Evolutionary conservation across 2,329 filamentous ascomycete species (phyloP).

Genomic region (Aspergillus costaricaensis): DNA sequence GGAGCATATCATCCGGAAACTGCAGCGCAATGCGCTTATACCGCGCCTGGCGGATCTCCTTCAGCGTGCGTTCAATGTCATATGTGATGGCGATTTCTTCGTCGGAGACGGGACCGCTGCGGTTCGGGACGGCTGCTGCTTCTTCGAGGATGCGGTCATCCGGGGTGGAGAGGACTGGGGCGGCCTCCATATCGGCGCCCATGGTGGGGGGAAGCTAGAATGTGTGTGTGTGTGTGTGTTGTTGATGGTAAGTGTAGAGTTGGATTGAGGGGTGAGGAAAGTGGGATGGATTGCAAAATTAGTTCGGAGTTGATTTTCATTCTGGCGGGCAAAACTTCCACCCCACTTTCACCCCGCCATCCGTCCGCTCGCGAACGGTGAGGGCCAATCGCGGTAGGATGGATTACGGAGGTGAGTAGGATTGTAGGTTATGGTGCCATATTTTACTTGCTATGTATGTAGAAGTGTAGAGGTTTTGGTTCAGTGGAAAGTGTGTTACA

Average conservation of each 20-base stretch:
- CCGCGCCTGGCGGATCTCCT: slow-evolving; percentile 69
- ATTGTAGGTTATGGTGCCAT: too few relatives aligned
- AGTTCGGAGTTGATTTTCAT: slow-evolving; percentile 15
- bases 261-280: slow-evolving; percentile 8
- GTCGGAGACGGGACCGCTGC: slow-evolving; percentile 51
- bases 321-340: neutral
- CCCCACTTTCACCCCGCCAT: slow-evolving; percentile 39
- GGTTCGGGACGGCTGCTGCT: slow-evolving; percentile 28
- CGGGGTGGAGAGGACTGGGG: slow-evolving; percentile 64
- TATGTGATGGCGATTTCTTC: slow-evolving; percentile 76
- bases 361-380: slow-evolving; percentile 13
- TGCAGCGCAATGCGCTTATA: slow-evolving; percentile 86
- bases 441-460: too few relatives aligned
- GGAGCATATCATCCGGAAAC: slow-evolving; percentile 90
- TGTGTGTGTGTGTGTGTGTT: slow-evolving; percentile 4
- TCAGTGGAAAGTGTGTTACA: too few relatives aligned
- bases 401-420: too few relatives aligned
- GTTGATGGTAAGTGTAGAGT: too few relatives aligned
- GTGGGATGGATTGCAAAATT: slow-evolving; percentile 20
- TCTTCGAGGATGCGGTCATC: slow-evolving; percentile 61
- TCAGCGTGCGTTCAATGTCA: slow-evolving; percentile 78
- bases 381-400: slow-evolving; percentile 10
- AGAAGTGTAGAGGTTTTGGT: too few relatives aligned
- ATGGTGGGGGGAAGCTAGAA: slow-evolving; percentile 21
- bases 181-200: slow-evolving; percentile 41